Evolutionary conservation across 2,329 filamentous ascomycete genomes (phyloP).

Genomic region (Hirsutella thompsonii): DNA sequence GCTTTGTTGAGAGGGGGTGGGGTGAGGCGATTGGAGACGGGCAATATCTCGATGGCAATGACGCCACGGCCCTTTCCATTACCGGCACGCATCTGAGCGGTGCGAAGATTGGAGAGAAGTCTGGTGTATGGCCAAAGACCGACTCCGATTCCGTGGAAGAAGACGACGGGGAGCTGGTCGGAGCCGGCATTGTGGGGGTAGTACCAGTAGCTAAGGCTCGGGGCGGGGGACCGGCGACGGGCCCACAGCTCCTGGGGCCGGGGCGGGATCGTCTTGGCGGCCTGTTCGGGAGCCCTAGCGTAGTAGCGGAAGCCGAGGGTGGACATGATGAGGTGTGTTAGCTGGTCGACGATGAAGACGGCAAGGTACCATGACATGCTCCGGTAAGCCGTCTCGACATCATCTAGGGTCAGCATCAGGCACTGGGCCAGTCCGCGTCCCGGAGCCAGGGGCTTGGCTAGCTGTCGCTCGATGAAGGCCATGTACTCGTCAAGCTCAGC

Average conservation of each 20-base stretch:
- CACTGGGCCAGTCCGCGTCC: conserved; percentile 44
- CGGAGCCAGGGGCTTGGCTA: conserved; percentile 35
- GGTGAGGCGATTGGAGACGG: conserved; percentile 51
- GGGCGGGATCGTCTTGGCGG: conserved; percentile 39
- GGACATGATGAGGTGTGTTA: conserved; percentile 29
- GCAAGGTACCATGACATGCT: conserved; percentile 52
- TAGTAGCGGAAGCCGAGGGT: conserved; percentile 40
- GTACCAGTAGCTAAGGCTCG: conserved; percentile 50
- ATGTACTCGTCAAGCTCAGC: conserved; percentile 34
- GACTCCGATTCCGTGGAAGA: conserved; percentile 59
- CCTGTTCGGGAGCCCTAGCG: conserved; percentile 17
- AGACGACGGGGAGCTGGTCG: conserved; percentile 43
- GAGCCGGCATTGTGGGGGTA: conserved; percentile 38
- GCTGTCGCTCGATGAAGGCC: conserved; percentile 35
- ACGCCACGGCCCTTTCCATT: conserved; percentile 24
- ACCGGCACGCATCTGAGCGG: conserved; percentile 8
- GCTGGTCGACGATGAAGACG: conserved; percentile 40
- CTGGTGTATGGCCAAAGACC: conserved; percentile 49
- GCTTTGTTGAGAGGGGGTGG: conserved; percentile 33
- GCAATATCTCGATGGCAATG: conserved; percentile 52
- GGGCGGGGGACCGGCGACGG: conserved; percentile 31
- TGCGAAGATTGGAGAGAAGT: conserved; percentile 41
- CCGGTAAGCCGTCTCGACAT: conserved; percentile 45
- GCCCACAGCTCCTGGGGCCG: conserved; percentile 37
- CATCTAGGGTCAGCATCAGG: conserved; percentile 54